These are phyloP conservation scores for Penicillium nordicum DNA, from an alignment of 2,329 filamentous ascomycete species.

Conservation along the genomic window DNA sequence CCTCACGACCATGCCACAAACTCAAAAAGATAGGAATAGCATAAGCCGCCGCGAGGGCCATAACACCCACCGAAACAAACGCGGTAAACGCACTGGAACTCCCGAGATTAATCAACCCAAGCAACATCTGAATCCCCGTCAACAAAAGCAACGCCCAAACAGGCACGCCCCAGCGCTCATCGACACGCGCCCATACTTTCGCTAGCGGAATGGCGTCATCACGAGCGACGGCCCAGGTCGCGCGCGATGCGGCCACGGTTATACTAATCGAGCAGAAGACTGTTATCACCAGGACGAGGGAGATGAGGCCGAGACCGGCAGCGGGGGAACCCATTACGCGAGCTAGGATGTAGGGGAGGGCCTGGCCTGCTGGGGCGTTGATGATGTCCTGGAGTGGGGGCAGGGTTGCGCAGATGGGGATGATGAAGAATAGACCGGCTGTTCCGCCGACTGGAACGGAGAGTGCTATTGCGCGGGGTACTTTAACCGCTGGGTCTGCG, in stretches of 20 bases:
- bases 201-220: slow-evolving; percentile 46
- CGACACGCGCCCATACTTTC: slow-evolving; percentile 36
- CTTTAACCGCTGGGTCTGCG: slow-evolving; percentile 49
- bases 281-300: slow-evolving; percentile 50
- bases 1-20: slow-evolving; percentile 45
- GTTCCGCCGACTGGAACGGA: slow-evolving; percentile 53
- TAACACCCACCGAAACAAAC: slow-evolving; percentile 55
- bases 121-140: slow-evolving; percentile 48
- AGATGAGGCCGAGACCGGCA: slow-evolving; percentile 48
- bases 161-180: slow-evolving; percentile 39
- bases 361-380: slow-evolving; percentile 46
- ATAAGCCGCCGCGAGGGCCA: slow-evolving; percentile 55
- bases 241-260: slow-evolving; percentile 49
- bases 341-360: slow-evolving; percentile 51
- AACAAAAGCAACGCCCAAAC: slow-evolving; percentile 43
- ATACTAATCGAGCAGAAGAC: slow-evolving; percentile 55
- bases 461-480: slow-evolving; percentile 52
- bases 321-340: slow-evolving; percentile 50
- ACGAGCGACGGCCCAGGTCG: slow-evolving; percentile 47
- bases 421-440: slow-evolving; percentile 54
- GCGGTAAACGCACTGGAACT: slow-evolving; percentile 47
- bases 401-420: slow-evolving; percentile 47
- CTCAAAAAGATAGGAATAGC: slow-evolving; percentile 55
- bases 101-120: slow-evolving; percentile 51
- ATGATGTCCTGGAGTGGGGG: slow-evolving; percentile 42